A percentile compares a stretch with the other conserved stretches of the same genome.
phyloP scores from a whole-genome alignment of 1,284 basidiomycete genomes.

The Kwoniella shivajii region DNA sequence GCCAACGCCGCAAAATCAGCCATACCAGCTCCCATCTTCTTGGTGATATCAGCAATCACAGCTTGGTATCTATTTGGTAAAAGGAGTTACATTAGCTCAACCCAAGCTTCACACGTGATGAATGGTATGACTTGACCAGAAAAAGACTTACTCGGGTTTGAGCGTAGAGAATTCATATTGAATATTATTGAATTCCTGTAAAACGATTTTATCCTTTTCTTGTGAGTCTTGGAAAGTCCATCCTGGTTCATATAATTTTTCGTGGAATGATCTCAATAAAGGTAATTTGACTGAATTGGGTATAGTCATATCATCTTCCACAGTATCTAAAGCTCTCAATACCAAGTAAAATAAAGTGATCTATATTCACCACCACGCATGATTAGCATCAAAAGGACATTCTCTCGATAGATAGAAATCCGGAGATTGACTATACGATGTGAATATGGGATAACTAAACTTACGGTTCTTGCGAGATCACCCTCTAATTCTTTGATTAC shows the following conservation, averaged over 20 bases:
- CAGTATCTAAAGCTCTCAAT: slow-evolving; percentile 88
- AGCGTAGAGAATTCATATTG: slow-evolving; percentile 79
- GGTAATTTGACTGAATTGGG: slow-evolving; percentile 83
- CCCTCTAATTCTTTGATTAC: slow-evolving; percentile 98
- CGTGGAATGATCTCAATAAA: slow-evolving; percentile 79
- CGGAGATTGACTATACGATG: not conserved
- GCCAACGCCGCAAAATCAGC: slow-evolving; percentile 88
- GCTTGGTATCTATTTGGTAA: slow-evolving; percentile 66
- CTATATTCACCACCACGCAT: slow-evolving; percentile 54
- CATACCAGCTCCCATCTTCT: slow-evolving; percentile 93
- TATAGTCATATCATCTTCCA: slow-evolving; percentile 99
- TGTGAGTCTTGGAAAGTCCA: slow-evolving; percentile 83
- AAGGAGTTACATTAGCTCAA: no score
- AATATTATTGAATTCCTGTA: slow-evolving; percentile 83
- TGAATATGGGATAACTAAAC: slow-evolving; percentile 47
- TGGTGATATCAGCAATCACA: slow-evolving; percentile 78
- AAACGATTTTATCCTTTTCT: slow-evolving; percentile 86
- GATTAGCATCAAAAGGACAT: not conserved
- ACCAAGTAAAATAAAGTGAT: slow-evolving; percentile 95
- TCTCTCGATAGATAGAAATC: not conserved
- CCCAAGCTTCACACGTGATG: no score
- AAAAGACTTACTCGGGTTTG: slow-evolving; percentile 60
- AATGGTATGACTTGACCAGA: no score
- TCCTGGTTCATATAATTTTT: slow-evolving; percentile 76
- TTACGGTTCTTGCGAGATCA: slow-evolving; percentile 84